Conservation (phyloP, 2,329 filamentous ascomycete genomes). For the Paraphoma chrysanthemicola region DNA sequence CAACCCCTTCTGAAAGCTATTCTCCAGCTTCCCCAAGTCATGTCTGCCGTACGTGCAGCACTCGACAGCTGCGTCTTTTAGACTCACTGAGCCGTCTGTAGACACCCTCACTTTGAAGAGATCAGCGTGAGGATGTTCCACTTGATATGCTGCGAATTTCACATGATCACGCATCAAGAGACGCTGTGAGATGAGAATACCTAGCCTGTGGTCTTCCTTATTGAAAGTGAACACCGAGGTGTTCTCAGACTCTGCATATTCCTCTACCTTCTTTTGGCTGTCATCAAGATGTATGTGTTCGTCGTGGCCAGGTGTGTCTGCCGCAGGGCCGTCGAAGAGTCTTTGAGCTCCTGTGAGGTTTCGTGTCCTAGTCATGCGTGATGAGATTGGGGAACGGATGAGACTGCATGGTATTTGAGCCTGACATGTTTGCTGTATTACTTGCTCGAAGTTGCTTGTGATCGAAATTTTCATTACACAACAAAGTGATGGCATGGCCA, state of each 20-base stretch:
- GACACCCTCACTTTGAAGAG: constrained; percentile 79
- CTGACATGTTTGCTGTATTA: background rate
- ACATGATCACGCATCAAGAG: constrained; percentile 85
- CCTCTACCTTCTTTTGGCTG: constrained; percentile 91
- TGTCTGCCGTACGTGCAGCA: constrained; percentile 83
- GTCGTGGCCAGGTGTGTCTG: background rate
- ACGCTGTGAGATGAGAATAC: constrained; percentile 84
- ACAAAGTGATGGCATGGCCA: background rate
- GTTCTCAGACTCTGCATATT: constrained; percentile 74
- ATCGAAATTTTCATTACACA: background rate
- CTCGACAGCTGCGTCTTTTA: constrained; percentile 82
- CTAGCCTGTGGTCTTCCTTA: constrained; percentile 96
- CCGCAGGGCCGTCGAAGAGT: background rate
- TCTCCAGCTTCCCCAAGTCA: constrained; percentile 78
- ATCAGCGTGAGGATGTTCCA: constrained; percentile 44
- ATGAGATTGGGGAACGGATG: background rate
- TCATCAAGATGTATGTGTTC: constrained; percentile 85
- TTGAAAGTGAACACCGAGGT: constrained; percentile 91
- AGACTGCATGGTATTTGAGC: background rate
- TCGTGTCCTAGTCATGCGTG: background rate
- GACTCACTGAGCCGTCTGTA: constrained; percentile 85
- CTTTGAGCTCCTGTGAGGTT: background rate
- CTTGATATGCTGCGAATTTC: constrained; percentile 90
- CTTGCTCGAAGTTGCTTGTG: background rate
- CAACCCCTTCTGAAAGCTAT: constrained; percentile 83